Conservation (phyloP, 768 basidiomycete species). For the Vararia minispora region DNA sequence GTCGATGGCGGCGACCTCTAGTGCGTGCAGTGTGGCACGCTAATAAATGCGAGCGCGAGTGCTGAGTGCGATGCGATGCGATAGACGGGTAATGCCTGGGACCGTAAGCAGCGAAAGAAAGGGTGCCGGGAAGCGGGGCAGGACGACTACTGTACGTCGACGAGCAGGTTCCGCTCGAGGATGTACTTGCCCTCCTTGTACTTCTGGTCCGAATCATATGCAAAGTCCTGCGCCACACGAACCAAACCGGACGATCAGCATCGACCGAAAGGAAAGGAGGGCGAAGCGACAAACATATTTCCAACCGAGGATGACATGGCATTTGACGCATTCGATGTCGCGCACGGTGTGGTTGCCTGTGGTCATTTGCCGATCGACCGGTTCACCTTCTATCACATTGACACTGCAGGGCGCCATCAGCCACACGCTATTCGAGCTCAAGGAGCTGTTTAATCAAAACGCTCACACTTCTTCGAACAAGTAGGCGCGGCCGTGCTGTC, state of each 20-base stretch:
- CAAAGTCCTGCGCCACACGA: constrained; percentile 56
- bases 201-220: constrained; percentile 82
- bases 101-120: constrained; percentile 2
- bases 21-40: too few species aligned
- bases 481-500: constrained; percentile 92
- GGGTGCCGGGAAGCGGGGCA: constrained; percentile 4
- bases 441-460: constrained; percentile 2
- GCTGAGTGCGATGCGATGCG: constrained; percentile 6
- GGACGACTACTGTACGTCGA: constrained; percentile 64
- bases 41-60: too few species aligned
- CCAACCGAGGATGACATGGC: constrained; percentile 82
- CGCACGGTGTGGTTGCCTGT: constrained; percentile 95
- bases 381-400: constrained; percentile 83
- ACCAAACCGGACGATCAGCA: constrained; percentile 8
- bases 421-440: constrained; percentile 9
- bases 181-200: constrained; percentile 99
- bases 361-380: constrained; percentile 90
- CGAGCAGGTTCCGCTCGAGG: constrained; percentile 84
- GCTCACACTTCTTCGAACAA: constrained; percentile 90
- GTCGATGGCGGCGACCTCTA: too few species aligned
- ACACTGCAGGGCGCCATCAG: constrained; percentile 40
- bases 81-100: constrained; percentile 6
- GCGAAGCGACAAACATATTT: constrained; percentile 71
- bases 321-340: constrained; percentile 91
- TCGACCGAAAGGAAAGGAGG: neutral